Evolutionary conservation across 176 grass and related monocot species (phyloP).

Genomic region (Metroxylon sagu): DNA sequence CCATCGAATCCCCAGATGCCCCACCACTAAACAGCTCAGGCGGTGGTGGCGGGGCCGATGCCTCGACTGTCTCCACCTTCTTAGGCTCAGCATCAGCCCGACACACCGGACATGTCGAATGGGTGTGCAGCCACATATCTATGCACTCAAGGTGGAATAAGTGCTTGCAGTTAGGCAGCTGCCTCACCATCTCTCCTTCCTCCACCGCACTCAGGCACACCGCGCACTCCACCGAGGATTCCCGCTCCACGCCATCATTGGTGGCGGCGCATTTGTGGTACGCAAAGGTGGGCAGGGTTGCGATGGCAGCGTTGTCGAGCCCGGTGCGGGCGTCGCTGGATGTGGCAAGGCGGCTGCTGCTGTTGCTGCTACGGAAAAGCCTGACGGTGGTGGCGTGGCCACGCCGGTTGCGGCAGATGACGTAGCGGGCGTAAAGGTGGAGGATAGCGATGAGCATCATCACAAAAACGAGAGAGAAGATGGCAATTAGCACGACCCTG

Average conservation of each 20-base stretch:
- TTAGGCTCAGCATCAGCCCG: constrained; percentile 30
- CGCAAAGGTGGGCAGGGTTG: constrained; percentile 41
- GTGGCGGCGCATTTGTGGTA: background rate
- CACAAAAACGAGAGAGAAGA: too few species aligned
- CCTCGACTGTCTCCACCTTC: background rate
- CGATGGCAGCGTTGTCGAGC: constrained; percentile 40
- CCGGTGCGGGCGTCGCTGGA: constrained; percentile 1
- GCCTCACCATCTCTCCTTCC: constrained; percentile 50
- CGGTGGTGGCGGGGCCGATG: background rate
- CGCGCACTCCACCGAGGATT: constrained; percentile 30
- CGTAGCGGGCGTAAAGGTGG: background rate
- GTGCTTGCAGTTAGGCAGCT: constrained; percentile 47
- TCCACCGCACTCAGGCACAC: constrained; percentile 49
- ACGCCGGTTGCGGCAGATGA: too few species aligned
- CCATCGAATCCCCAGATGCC: too few species aligned
- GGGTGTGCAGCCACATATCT: constrained; percentile 50
- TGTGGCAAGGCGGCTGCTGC: background rate
- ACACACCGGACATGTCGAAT: constrained; percentile 58
- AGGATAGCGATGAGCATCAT: background rate
- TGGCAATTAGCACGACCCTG: too few species aligned
- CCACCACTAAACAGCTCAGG: background rate
- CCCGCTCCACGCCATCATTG: constrained; percentile 3
- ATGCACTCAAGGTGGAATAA: constrained; percentile 50
- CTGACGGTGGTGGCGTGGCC: background rate
- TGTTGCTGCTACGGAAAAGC: background rate